Percentiles rank a stretch among this genome's conserved stretches.
Evolutionary conservation across 139 green algal species (phyloP).

Genomic region (Picochlorum sp.): DNA sequence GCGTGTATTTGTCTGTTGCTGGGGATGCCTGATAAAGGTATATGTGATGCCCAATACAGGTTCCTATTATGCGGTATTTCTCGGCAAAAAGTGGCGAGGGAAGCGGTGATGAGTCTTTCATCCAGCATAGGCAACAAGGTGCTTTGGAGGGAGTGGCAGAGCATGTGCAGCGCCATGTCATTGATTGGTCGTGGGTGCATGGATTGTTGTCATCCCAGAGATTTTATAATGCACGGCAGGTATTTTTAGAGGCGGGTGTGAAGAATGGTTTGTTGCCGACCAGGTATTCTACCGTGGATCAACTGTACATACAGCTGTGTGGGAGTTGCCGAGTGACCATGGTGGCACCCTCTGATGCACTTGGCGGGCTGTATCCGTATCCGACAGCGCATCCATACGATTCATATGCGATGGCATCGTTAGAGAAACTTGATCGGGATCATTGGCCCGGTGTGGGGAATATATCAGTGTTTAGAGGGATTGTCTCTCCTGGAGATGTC

Average conservation of each 20-base stretch:
- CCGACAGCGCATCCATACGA: constrained; percentile 70
- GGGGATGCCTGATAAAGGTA: neutral
- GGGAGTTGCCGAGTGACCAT: constrained; percentile 54
- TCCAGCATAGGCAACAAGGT: neutral
- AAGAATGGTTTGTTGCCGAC: constrained; percentile 40
- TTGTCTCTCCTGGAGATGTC: constrained; percentile 46
- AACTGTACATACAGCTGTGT: constrained; percentile 47
- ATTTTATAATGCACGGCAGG: constrained; percentile 14
- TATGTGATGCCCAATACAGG: no score
- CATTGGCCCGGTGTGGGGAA: constrained; percentile 30
- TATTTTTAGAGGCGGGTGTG: constrained; percentile 34
- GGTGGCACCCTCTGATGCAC: constrained; percentile 38
- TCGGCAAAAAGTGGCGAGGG: no score
- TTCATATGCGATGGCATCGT: constrained; percentile 55
- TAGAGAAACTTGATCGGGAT: constrained; percentile 37
- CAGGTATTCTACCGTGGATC: constrained; percentile 34
- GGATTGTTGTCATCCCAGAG: constrained; percentile 16
- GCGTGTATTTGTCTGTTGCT: neutral
- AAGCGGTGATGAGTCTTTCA: no score
- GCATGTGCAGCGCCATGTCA: constrained; percentile 6
- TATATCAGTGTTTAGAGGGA: constrained; percentile 23
- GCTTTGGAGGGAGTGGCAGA: neutral
- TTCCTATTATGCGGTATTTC: no score
- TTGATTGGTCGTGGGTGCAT: constrained; percentile 40
- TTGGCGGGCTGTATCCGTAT: constrained; percentile 59